These are phyloP conservation scores for Hymenoscyphus occultus DNA, from an alignment of 2,329 filamentous ascomycete species.

Conservation along the genomic window DNA sequence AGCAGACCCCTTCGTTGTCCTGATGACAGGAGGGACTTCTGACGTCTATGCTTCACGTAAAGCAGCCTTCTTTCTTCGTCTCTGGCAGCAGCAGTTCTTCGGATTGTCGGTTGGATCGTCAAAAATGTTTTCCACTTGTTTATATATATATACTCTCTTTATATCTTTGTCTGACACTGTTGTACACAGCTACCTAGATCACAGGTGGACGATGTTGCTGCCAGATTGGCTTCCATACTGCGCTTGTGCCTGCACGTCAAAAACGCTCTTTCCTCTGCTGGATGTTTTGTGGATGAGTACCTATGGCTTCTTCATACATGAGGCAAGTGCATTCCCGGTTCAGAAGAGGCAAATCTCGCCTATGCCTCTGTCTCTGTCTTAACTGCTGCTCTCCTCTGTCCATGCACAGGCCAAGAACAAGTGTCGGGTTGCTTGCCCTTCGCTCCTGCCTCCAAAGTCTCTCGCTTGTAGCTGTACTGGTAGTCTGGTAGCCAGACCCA, in stretches of 20 bases:
- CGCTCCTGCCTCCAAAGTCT: not conserved
- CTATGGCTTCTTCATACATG: not conserved
- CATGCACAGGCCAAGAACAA: not conserved
- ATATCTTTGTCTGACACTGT: not conserved
- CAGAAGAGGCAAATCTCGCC: not conserved
- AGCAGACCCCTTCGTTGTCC: not conserved
- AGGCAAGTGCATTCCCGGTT: not conserved
- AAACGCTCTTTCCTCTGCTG: not conserved
- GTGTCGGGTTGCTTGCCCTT: not conserved
- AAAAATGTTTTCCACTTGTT: not conserved
- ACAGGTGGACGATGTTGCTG: not conserved
- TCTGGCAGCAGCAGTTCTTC: not conserved
- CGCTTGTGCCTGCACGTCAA: not conserved
- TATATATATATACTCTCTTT: not conserved
- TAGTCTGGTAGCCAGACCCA: too few species aligned
- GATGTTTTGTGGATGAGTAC: not conserved
- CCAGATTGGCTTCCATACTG: not conserved
- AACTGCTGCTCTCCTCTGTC: not conserved
- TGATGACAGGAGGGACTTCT: not conserved
- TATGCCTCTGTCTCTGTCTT: too few species aligned
- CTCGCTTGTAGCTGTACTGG: not conserved
- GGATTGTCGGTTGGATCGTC: too few species aligned
- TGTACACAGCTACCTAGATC: not conserved
- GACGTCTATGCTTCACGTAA: not conserved
- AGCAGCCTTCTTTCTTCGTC: not conserved